phyloP scores from a whole-genome alignment of 2,329 filamentous ascomycete species.

The Penicillium sp. region DNA sequence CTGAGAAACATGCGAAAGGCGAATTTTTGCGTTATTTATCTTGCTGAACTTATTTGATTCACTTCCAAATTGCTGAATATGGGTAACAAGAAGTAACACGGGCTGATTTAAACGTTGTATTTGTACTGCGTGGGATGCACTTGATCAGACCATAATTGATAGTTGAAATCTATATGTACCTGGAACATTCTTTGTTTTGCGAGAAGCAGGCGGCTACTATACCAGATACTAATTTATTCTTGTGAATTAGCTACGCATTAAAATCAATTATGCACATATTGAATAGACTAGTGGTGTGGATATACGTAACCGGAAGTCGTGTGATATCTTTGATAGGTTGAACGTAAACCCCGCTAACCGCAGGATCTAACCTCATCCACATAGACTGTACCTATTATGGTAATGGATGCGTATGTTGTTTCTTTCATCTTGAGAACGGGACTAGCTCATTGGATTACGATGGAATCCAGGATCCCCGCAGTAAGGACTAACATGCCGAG shows the following conservation, averaged over 20 bases:
- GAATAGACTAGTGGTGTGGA: neutral
- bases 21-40: too few species aligned
- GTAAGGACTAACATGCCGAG: neutral
- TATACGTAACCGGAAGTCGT: neutral
- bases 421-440: neutral
- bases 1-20: too few species aligned
- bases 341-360: too few species aligned
- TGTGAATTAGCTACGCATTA: neutral
- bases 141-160: too few species aligned
- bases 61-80: too few species aligned
- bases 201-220: neutral
- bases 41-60: too few species aligned
- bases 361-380: neutral
- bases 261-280: neutral
- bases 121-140: too few species aligned
- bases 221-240: too few species aligned
- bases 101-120: too few species aligned
- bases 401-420: neutral
- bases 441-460: neutral
- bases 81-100: too few species aligned
- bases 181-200: neutral
- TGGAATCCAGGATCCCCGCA: neutral
- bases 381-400: neutral
- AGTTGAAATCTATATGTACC: too few species aligned
- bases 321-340: neutral